These are phyloP conservation scores for Aspergillus aculeatinus DNA, from an alignment of 2,329 filamentous ascomycete species.

Conservation along the genomic window DNA sequence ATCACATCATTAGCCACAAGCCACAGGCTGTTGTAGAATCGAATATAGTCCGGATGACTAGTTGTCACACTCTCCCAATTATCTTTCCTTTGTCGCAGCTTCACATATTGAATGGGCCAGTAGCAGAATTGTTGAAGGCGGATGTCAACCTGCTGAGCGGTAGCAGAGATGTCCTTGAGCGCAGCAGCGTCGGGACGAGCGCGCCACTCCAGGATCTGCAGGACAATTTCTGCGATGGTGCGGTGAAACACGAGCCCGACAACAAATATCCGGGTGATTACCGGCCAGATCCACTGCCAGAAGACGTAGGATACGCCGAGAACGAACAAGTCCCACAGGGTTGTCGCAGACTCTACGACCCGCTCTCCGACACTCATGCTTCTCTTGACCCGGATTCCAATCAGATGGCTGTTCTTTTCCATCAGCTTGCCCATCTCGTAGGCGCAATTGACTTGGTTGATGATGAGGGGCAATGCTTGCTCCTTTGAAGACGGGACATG, in stretches of 20 bases:
- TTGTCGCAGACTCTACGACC: constrained; percentile 88
- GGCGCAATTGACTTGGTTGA: constrained; percentile 95
- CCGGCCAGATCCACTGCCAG: constrained; percentile 73
- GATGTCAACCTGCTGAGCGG: constrained; percentile 95
- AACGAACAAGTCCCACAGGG: constrained; percentile 73
- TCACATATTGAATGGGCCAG: constrained; percentile 96
- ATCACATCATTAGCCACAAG: constrained; percentile 98
- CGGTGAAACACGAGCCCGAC: constrained; percentile 76
- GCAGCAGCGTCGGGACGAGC: constrained; percentile 75
- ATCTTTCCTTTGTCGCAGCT: constrained; percentile 79
- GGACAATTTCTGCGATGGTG: constrained; percentile 72
- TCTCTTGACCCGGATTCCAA: constrained; percentile 77
- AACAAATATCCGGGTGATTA: constrained; percentile 72
- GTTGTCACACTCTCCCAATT: constrained; percentile 96
- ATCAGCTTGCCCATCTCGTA: constrained; percentile 83
- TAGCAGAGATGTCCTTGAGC: constrained; percentile 92
- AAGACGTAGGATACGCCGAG: constrained; percentile 69
- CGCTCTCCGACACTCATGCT: constrained; percentile 90
- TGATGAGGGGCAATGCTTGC: constrained; percentile 72
- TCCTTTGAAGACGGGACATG: constrained; percentile 80
- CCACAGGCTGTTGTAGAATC: constrained; percentile 98
- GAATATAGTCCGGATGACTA: constrained; percentile 95
- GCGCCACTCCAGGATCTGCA: constrained; percentile 82
- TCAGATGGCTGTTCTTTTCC: constrained; percentile 83
- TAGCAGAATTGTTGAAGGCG: constrained; percentile 97